Conservation (phyloP, 2,329 filamentous ascomycete species). For the Diaporthe citrichinensis region DNA sequence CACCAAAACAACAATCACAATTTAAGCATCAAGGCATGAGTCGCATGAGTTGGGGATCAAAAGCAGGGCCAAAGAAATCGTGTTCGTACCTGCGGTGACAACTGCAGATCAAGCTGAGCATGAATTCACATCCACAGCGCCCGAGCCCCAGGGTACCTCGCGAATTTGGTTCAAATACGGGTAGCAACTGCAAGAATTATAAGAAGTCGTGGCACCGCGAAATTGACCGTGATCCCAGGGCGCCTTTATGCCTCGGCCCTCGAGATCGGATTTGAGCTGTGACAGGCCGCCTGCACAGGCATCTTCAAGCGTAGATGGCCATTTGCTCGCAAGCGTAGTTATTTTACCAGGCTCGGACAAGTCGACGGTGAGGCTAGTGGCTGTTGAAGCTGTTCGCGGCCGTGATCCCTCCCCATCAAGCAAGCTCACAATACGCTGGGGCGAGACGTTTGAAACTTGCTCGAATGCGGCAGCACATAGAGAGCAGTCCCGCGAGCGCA, state of each 20-base stretch:
- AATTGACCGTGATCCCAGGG: background rate
- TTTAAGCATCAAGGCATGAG: background rate
- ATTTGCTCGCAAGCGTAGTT: background rate
- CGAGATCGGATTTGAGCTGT: background rate
- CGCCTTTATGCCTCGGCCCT: too few relatives aligned
- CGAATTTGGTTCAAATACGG: background rate
- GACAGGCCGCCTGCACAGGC: background rate
- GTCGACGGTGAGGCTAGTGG: background rate
- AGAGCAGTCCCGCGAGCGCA: background rate
- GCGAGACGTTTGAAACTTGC: slow-evolving; percentile 16
- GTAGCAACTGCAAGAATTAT: background rate
- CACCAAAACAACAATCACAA: background rate
- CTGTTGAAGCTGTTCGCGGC: background rate
- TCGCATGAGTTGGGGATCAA: background rate
- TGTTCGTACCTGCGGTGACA: background rate
- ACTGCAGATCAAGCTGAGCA: background rate
- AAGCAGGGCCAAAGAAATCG: background rate
- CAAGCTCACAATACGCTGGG: background rate
- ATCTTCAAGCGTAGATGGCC: background rate
- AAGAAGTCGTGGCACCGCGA: background rate
- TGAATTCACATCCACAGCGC: background rate
- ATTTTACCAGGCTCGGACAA: background rate
- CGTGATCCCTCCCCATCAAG: background rate
- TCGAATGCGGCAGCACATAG: slow-evolving; percentile 9
- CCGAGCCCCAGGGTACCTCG: background rate